phyloP scores from a whole-genome alignment of 2,329 filamentous ascomycete species.

The Coleophoma cylindrospora region DNA sequence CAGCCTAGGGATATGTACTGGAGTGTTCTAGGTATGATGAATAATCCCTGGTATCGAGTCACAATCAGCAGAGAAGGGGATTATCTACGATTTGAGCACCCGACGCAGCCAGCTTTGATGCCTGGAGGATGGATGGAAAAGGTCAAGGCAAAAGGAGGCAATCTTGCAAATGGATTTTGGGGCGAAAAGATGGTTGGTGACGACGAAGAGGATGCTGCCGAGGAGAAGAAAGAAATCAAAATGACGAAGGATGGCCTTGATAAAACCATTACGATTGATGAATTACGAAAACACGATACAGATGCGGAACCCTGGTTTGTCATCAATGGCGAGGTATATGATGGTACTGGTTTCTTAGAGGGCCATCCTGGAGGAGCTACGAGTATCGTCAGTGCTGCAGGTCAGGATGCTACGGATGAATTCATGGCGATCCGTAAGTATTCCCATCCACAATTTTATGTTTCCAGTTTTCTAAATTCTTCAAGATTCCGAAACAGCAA shows the following conservation, averaged over 20 bases:
- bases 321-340: constrained; percentile 82
- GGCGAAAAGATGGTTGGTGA: constrained; percentile 63
- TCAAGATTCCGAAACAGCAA: constrained; percentile 84
- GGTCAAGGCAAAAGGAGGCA: constrained; percentile 76
- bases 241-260: constrained; percentile 70
- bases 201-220: constrained; percentile 37
- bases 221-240: constrained; percentile 59
- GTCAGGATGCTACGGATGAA: constrained; percentile 77
- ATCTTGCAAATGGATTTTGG: constrained; percentile 79
- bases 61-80: constrained; percentile 65
- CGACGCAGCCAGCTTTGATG: constrained; percentile 73
- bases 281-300: constrained; percentile 63
- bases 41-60: constrained; percentile 89
- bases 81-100: constrained; percentile 75
- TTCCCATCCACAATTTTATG: neutral
- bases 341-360: constrained; percentile 75
- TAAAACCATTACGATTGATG: constrained; percentile 61
- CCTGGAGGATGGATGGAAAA: constrained; percentile 91
- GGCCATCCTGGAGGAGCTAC: constrained; percentile 82
- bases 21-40: constrained; percentile 96
- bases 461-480: neutral
- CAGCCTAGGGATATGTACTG: constrained; percentile 95
- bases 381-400: constrained; percentile 80
- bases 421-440: constrained; percentile 85
- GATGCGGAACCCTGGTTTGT: constrained; percentile 78